Evolutionary conservation across 352 stramenopile genomes (phyloP).

Genomic region (Phytophthora vignae): DNA sequence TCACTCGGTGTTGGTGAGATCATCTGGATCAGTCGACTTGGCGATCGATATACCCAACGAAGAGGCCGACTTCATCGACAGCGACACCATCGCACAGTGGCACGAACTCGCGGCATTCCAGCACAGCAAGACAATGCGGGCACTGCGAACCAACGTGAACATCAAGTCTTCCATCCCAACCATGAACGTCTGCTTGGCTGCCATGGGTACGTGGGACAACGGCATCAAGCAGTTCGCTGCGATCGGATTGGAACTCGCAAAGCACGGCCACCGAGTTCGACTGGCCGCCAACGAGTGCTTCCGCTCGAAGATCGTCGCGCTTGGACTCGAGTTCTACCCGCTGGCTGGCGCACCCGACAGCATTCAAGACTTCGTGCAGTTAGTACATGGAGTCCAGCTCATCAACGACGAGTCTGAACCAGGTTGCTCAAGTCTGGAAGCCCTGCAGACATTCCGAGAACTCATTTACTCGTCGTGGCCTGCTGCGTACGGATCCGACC

Average conservation of each 20-base stretch:
- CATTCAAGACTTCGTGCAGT: conserved; percentile 19
- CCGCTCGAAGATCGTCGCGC: conserved; percentile 48
- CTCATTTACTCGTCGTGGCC: conserved; percentile 49
- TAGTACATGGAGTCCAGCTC: conserved; percentile 20
- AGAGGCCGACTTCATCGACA: conserved; percentile 10
- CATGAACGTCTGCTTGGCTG: conserved; percentile 47
- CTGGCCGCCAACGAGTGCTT: conserved; percentile 77
- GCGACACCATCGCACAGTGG: conserved; percentile 13
- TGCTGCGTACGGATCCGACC: conserved; percentile 47
- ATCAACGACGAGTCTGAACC: conserved; percentile 27
- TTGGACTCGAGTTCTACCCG: conserved; percentile 53
- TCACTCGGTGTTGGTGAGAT: too few species aligned
- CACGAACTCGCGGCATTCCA: conserved; percentile 15
- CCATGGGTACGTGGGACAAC: conserved; percentile 51
- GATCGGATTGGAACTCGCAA: conserved; percentile 57
- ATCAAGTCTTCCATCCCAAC: conserved; percentile 20
- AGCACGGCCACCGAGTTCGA: conserved; percentile 74
- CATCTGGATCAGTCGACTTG: conserved; percentile 1
- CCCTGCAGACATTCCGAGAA: conserved; percentile 37
- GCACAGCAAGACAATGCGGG: conserved; percentile 4
- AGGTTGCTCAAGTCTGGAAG: conserved; percentile 4
- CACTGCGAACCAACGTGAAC: conserved; percentile 6
- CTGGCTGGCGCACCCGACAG: conserved; percentile 24
- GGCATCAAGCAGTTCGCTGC: conserved; percentile 57
- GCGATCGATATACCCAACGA: neutral